These are phyloP conservation scores for Inosperma sp. DNA, from an alignment of 768 basidiomycete species.

Conservation along the genomic window DNA sequence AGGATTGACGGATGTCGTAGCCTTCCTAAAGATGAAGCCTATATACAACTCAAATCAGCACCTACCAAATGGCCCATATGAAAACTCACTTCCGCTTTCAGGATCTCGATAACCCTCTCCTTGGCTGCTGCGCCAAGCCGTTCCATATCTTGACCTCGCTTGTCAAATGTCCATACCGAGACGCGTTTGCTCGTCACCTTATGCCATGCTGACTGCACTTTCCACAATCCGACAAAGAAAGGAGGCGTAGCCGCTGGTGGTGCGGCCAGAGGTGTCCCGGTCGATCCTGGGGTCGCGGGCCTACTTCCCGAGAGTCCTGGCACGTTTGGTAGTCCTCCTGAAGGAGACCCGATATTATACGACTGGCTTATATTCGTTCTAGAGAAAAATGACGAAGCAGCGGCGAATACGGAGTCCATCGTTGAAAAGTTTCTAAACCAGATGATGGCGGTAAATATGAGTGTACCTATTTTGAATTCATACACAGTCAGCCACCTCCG, in stretches of 20 bases:
- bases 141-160: constrained; percentile 70
- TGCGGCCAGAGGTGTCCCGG: constrained; percentile 25
- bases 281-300: constrained; percentile 44
- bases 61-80: constrained; percentile 6
- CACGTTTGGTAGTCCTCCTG: constrained; percentile 22
- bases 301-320: constrained; percentile 30
- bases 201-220: constrained; percentile 79
- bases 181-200: constrained; percentile 89
- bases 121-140: constrained; percentile 56
- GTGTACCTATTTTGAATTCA: no score
- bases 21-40: constrained; percentile 82
- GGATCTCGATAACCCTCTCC: constrained; percentile 74
- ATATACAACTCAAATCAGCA: constrained; percentile 10
- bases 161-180: constrained; percentile 90
- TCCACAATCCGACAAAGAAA: constrained; percentile 82
- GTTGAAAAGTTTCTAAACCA: constrained; percentile 7
- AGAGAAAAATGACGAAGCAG: constrained; percentile 78
- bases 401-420: constrained; percentile 61
- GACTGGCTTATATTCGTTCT: constrained; percentile 78
- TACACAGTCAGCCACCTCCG: constrained; percentile 12
- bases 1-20: constrained; percentile 92
- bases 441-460: no score
- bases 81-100: constrained; percentile 86
- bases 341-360: constrained; percentile 56
- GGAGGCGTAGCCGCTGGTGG: constrained; percentile 46